Conservation (phyloP, 148 eudicot species). For the Silene uniflora region DNA sequence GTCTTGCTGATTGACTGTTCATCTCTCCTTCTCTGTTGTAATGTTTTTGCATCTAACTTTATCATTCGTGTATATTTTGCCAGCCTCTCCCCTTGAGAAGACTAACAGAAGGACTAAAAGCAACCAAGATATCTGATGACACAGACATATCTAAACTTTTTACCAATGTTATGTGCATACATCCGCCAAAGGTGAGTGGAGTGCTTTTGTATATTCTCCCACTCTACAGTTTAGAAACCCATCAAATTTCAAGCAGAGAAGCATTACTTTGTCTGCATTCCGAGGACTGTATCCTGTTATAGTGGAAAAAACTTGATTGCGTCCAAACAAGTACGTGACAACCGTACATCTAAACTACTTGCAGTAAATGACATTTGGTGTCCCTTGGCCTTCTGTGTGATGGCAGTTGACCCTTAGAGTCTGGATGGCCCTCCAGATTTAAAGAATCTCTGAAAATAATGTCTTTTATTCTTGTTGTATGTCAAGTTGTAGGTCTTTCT, state of each 20-base stretch:
- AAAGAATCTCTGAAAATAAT: neutral
- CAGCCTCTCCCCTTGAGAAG: conserved; percentile 91
- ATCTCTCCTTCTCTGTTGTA: neutral
- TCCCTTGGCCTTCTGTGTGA: neutral
- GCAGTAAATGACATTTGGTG: neutral
- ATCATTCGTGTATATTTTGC: conserved; percentile 19
- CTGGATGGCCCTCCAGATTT: neutral
- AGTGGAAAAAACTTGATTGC: neutral
- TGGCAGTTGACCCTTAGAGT: neutral
- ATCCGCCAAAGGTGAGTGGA: conserved; percentile 76
- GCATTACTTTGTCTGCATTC: neutral
- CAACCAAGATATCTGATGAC: conserved; percentile 61
- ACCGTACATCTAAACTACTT: neutral
- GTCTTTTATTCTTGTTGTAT: neutral
- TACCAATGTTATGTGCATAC: conserved; percentile 59
- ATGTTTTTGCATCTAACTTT: conserved; percentile 5
- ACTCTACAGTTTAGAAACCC: neutral
- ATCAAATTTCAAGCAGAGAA: neutral
- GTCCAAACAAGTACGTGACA: neutral
- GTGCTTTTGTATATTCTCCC: neutral
- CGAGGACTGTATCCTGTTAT: neutral
- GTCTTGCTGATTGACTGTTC: neutral
- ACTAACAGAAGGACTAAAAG: conserved; percentile 84
- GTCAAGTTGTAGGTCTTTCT: neutral
- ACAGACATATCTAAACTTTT: conserved; percentile 74